phyloP scores from a whole-genome alignment of 768 basidiomycete species.

The Rhodosporidiobolus odoratus region DNA sequence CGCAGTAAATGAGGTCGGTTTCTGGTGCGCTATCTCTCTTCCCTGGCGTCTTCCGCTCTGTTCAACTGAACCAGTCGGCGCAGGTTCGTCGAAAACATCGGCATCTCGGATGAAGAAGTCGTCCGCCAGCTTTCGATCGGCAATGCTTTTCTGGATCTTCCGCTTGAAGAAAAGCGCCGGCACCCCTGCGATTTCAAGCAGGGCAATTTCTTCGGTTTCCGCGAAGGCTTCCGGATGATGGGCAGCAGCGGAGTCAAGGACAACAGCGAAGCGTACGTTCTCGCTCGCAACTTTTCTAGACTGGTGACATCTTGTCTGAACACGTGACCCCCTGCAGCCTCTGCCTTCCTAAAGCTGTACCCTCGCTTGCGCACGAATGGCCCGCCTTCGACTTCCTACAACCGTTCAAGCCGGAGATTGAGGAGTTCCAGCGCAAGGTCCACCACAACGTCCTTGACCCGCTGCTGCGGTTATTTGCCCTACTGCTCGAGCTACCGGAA shows the following conservation, averaged over 20 bases:
- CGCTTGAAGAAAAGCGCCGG: constrained; percentile 48
- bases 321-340: constrained; percentile 20
- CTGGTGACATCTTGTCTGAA: too few species aligned
- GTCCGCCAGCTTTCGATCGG: constrained; percentile 48
- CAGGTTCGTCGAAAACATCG: constrained; percentile 45
- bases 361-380: constrained; percentile 39
- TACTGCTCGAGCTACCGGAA: constrained; percentile 16
- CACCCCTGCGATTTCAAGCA: constrained; percentile 45
- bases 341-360: constrained; percentile 49
- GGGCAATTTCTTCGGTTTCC: constrained; percentile 49
- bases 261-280: constrained; percentile 46
- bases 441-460: constrained; percentile 37
- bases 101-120: constrained; percentile 49
- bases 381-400: constrained; percentile 11
- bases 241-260: constrained; percentile 48
- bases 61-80: constrained; percentile 4
- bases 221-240: constrained; percentile 47
- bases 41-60: too few species aligned
- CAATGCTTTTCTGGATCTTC: constrained; percentile 47
- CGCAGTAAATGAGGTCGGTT: constrained; percentile 23
- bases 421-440: constrained; percentile 32
- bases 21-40: constrained; percentile 7
- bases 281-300: neutral
- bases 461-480: constrained; percentile 5
- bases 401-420: constrained; percentile 23